Base-by-base conservation (phyloP, 371 early-diverging fungal genomes). In the Mucor plumbeus region DNA sequence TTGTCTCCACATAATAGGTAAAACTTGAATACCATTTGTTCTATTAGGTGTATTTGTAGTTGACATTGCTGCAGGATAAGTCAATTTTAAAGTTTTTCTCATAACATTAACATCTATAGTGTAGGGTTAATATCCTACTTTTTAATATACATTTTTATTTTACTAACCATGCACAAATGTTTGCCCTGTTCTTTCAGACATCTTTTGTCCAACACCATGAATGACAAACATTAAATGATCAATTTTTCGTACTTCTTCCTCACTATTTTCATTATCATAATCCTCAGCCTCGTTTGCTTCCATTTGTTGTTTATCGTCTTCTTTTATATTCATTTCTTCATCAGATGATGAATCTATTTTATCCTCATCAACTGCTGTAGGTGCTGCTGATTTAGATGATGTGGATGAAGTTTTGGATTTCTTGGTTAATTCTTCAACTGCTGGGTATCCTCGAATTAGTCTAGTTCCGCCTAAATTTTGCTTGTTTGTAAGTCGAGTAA, bases 1-100 rank as follows among this genome's bases (percentile, higher is more conserved):
- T 31, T 91, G 88, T 38, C 94, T 78, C 95, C 95, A 95, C 64
- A 91, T 89, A 5, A 95, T 85, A 14, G 95, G 95, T 14, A 95
- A 73, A 1, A 94, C 86, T 70, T 94, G 93, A 8, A 95, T 87
- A 11, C 93, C 87, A 71, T 86, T 80, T 10, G 75, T 59, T 36
- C 74, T 60, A 19, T 64, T 59, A 0, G 76, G 61, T 54, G 68
- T 76, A 8, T 70, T 43, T 8, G 77, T 70, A 0, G 76, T 56
- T 5, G 67, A 66, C 6, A 74, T 66, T 5, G 68, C 74, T 31
- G 71, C 68, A 14, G 81, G 71, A 44, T 76, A 85, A 8, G 78
- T 82, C 1, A 81, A 68, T 65, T 89, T 91, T 36, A 94, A 73
- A 0, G 91, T 86, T 55, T 85, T 85, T 15, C 94, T 85, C 63